Base-by-base conservation (phyloP, 169 alveolate species). In the Ichthyophthirius multifiliis region DNA sequence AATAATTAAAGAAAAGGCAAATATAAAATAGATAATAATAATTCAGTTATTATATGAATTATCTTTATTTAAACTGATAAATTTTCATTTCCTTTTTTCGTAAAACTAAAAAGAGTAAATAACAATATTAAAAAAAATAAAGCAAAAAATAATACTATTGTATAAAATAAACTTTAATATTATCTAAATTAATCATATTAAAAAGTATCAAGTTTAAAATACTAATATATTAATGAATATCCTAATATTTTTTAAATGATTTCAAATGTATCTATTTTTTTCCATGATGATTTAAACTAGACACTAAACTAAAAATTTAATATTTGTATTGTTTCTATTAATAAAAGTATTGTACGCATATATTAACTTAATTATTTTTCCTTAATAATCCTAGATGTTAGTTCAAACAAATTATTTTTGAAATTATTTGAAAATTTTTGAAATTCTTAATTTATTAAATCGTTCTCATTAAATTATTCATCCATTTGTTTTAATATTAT, bases 291-390 rank as follows among this genome's bases (percentile, higher is more conserved):
- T 18, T 23, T 18, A 2, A 67, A 44, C 43, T 35, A 41, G 3
- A 16, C 13, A 15, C 46, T 35, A 39, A 67, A 67, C 10, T 67
- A 67, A 67, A 37, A 67, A 7, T 67, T 35, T 23, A 67, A 39
- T 16, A 67, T 67, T 37, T 67, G 45, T 35, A 67, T 15, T 4
- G 63, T 67, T 41, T 67, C 77, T 1, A 67, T 67, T 7, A 67
- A 18, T 16, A 67, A 34, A 7, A 67, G 35, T 0, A 67, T 55
- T 15, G 31, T 55, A 4, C 71, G n/a, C n/a, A n/a, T n/a, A n/a
- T n/a, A n/a, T n/a, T n/a, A n/a, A n/a, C n/a, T n/a, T n/a, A n/a
- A n/a, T n/a, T n/a, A n/a, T n/a, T n/a, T n/a, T n/a, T n/a, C n/a
- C n/a, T n/a, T n/a, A n/a, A n/a, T n/a, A n/a, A n/a, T n/a, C n/a